Evolutionary conservation across 805 yeast genomes (phyloP).

Genomic region (Yarrowia alimentaria): DNA sequence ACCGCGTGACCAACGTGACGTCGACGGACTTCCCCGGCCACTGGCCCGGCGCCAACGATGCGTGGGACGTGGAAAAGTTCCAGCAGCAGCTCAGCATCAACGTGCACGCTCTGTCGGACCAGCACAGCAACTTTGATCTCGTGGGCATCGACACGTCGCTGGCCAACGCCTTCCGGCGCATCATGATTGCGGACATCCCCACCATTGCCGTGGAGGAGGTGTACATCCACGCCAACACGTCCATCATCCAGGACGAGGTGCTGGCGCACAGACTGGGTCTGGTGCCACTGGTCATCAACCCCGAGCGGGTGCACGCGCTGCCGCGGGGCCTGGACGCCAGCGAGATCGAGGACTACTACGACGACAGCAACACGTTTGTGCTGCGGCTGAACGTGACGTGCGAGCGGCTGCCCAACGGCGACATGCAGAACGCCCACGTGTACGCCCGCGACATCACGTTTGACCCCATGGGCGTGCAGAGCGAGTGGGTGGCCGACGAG

Average conservation of each 20-base stretch:
- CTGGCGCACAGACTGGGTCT: conserved; percentile 93
- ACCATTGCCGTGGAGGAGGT: conserved; percentile 93
- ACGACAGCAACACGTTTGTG: conserved; percentile 76
- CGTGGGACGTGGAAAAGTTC: conserved; percentile 85
- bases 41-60: conserved; percentile 56
- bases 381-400: conserved; percentile 78
- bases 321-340: conserved; percentile 32
- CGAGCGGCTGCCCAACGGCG: conserved; percentile 80
- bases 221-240: conserved; percentile 87
- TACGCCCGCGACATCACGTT: conserved; percentile 87
- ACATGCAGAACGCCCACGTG: conserved; percentile 74
- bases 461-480: conserved; percentile 88
- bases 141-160: conserved; percentile 84
- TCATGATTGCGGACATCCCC: conserved; percentile 96
- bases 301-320: conserved; percentile 84
- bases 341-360: conserved; percentile 31
- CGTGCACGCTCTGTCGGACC: conserved; percentile 58
- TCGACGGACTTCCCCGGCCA: conserved; percentile 93
- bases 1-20: conserved; percentile 81
- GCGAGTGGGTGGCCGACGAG: conserved; percentile 59
- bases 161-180: conserved; percentile 94
- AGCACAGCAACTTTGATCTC: conserved; percentile 77
- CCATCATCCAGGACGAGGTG: conserved; percentile 96
- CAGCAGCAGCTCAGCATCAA: conserved; percentile 64
- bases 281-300: conserved; percentile 85